Conservation (phyloP, 2,329 filamentous ascomycete species). For the Akanthomyces dipterigenus region DNA sequence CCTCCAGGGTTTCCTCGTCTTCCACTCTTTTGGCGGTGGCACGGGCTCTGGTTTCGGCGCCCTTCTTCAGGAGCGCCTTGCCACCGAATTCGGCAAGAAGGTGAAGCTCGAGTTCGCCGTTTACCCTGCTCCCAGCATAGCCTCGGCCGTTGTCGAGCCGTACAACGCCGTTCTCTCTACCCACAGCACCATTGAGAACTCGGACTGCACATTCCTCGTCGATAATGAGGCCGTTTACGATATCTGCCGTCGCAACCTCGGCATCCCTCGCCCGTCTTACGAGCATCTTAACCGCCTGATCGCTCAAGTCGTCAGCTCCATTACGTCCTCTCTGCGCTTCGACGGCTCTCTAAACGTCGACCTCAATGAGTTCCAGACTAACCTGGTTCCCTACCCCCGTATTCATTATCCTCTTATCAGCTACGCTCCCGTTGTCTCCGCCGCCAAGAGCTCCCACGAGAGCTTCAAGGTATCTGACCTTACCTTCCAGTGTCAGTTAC, state of each 20-base stretch:
- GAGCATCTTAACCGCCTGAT: slow-evolving; percentile 69
- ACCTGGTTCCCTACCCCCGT: slow-evolving; percentile 65
- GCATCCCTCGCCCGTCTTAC: slow-evolving; percentile 61
- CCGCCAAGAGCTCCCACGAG: slow-evolving; percentile 74
- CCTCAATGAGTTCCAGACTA: slow-evolving; percentile 72
- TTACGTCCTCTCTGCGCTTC: slow-evolving; percentile 66
- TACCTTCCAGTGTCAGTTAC: slow-evolving; percentile 61
- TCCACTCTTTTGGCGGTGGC: slow-evolving; percentile 69
- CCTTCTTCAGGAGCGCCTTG: slow-evolving; percentile 64
- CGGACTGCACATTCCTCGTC: slow-evolving; percentile 72
- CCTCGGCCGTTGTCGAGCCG: slow-evolving; percentile 65
- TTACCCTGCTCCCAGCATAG: slow-evolving; percentile 63
- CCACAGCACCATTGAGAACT: slow-evolving; percentile 70
- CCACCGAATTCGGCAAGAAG: slow-evolving; percentile 71
- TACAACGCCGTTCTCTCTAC: slow-evolving; percentile 70
- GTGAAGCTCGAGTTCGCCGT: slow-evolving; percentile 70
- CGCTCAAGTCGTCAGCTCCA: slow-evolving; percentile 67
- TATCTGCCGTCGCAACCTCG: slow-evolving; percentile 66
- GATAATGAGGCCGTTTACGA: slow-evolving; percentile 72
- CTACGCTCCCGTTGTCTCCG: slow-evolving; percentile 65
- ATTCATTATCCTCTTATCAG: slow-evolving; percentile 70
- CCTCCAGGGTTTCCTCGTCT: slow-evolving; percentile 67
- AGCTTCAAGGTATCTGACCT: slow-evolving; percentile 79
- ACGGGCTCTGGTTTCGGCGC: slow-evolving; percentile 68
- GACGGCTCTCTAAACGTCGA: slow-evolving; percentile 68